Evolutionary conservation across 768 basidiomycete genomes (phyloP).

Genomic region (Mycena polygramma): DNA sequence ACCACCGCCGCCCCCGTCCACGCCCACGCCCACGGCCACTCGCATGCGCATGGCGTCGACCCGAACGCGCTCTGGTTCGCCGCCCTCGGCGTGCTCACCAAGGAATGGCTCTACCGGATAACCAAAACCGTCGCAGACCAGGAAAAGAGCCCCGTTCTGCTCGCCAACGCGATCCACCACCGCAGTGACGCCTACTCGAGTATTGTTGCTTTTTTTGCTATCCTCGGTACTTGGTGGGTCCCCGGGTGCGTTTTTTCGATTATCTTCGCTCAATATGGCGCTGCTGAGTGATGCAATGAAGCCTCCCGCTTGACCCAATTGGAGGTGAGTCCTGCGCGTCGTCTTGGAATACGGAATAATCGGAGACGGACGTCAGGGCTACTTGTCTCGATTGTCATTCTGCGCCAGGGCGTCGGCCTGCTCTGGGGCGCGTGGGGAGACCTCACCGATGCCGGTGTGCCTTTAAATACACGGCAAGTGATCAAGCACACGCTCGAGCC

Average conservation of each 20-base stretch:
- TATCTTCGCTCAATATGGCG: too few species aligned
- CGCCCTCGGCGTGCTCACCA: conserved; percentile 78
- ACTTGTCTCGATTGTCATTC: conserved; percentile 90
- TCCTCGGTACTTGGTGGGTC: conserved; percentile 89
- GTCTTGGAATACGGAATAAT: too few species aligned
- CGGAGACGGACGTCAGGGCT: conserved; percentile 63
- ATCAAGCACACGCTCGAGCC: conserved; percentile 72
- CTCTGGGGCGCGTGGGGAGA: conserved; percentile 81
- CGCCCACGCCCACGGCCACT: conserved; percentile 70
- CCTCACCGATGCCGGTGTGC: conserved; percentile 86
- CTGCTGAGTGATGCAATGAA: too few species aligned
- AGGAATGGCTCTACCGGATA: conserved; percentile 94
- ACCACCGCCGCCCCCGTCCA: conserved; percentile 66
- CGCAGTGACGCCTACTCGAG: conserved; percentile 98
- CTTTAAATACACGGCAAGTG: conserved; percentile 62
- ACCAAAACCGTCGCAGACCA: conserved; percentile 92
- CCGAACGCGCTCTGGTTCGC: conserved; percentile 99
- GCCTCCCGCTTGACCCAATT: conserved; percentile 92
- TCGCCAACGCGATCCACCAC: conserved; percentile 98
- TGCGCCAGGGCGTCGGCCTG: conserved; percentile 80
- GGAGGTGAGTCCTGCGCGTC: conserved; percentile 71
- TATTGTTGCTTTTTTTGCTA: conserved; percentile 90
- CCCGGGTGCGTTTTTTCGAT: too few species aligned
- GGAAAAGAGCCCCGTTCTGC: conserved; percentile 90
- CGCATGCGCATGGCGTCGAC: conserved; percentile 67